phyloP scores from a whole-genome alignment of 441 rosid genomes.

The Arabidopsis lyrata region DNA sequence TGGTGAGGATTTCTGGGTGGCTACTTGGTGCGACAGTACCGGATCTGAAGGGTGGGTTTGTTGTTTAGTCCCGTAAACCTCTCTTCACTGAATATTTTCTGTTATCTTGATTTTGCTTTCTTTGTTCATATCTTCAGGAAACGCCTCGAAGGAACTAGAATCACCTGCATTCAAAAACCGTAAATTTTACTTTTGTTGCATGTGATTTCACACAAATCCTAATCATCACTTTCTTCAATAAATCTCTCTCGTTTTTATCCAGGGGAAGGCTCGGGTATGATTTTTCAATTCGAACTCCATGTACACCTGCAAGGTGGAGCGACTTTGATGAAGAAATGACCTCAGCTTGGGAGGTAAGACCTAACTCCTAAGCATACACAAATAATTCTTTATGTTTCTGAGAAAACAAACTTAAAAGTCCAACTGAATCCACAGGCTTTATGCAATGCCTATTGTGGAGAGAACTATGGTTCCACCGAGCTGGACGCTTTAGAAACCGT shows the following conservation, averaged over 20 bases:
- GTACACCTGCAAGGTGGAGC: constrained; percentile 96
- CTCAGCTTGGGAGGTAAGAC: constrained; percentile 91
- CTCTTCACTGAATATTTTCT: constrained; percentile 26
- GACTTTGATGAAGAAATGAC: constrained; percentile 92
- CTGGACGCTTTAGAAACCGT: constrained; percentile 70
- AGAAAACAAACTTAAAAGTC: constrained; percentile 14
- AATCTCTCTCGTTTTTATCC: constrained; percentile 30
- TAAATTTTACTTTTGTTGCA: constrained; percentile 32
- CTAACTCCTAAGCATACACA: constrained; percentile 26
- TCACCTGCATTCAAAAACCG: constrained; percentile 73
- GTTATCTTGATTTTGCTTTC: constrained; percentile 28
- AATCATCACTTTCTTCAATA: constrained; percentile 4
- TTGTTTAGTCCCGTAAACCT: constrained; percentile 31
- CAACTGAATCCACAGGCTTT: constrained; percentile 64
- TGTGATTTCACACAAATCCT: constrained; percentile 14
- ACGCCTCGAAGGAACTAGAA: constrained; percentile 96
- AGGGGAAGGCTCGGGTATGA: constrained; percentile 85
- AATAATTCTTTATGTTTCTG: background rate
- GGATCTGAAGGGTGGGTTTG: constrained; percentile 77
- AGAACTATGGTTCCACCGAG: constrained; percentile 74
- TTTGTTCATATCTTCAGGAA: constrained; percentile 69
- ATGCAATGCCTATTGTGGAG: constrained; percentile 87
- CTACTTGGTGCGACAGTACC: constrained; percentile 93
- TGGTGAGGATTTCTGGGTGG: constrained; percentile 98
- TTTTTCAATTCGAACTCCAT: constrained; percentile 95